These are phyloP conservation scores for Rhodotorula toruloides DNA, from an alignment of 768 basidiomycete species.

Conservation along the genomic window DNA sequence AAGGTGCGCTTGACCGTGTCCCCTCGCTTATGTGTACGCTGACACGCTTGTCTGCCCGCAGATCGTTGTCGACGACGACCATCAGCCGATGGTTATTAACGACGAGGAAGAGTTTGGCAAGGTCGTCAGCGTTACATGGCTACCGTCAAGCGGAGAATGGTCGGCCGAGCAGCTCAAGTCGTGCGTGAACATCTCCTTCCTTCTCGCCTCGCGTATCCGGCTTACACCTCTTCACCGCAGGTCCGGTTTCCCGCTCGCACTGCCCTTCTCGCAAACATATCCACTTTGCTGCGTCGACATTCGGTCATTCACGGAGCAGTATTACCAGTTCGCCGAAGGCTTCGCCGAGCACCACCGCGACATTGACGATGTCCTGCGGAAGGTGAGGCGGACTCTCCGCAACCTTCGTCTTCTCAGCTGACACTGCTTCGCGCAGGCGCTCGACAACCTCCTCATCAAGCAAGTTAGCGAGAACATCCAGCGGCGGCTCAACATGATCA, in stretches of 20 bases:
- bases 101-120: constrained; percentile 60
- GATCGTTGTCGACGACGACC: constrained; percentile 77
- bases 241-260: constrained; percentile 59
- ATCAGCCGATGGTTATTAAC: constrained; percentile 71
- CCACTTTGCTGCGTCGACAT: constrained; percentile 92
- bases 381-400: constrained; percentile 56
- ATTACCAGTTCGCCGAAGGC: constrained; percentile 94
- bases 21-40: background rate
- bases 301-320: constrained; percentile 82
- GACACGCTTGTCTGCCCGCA: constrained; percentile 44
- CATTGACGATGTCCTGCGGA: constrained; percentile 83
- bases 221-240: constrained; percentile 47
- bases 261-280: constrained; percentile 95
- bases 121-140: constrained; percentile 77
- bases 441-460: constrained; percentile 72
- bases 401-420: background rate
- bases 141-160: constrained; percentile 58
- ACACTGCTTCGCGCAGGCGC: constrained; percentile 55
- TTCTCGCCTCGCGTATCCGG: background rate
- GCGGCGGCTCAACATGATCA: constrained; percentile 65
- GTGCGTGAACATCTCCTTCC: constrained; percentile 12
- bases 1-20: constrained; percentile 53
- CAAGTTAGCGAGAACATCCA: constrained; percentile 70
- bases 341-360: constrained; percentile 85
- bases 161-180: constrained; percentile 11